These are phyloP conservation scores for Nematocida ausubeli DNA, from an alignment of 371 early-diverging fungal species.

Conservation along the genomic window DNA sequence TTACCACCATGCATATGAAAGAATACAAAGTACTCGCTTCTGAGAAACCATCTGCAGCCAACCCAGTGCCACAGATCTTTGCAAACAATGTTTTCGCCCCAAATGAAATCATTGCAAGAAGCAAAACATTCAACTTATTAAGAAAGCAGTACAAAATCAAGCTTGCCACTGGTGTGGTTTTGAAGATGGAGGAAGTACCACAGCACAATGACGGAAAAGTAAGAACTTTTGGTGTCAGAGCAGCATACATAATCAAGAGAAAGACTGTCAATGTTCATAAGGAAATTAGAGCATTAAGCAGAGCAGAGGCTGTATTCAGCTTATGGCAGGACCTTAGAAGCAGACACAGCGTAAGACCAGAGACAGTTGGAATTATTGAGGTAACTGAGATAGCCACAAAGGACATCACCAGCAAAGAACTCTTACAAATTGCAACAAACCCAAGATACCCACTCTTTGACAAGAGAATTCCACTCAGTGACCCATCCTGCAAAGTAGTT, in stretches of 20 bases:
- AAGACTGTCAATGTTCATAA: slow-evolving; percentile 99
- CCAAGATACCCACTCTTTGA: slow-evolving; percentile 56
- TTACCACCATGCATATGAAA: slow-evolving; percentile 55
- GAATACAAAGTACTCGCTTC: slow-evolving; percentile 68
- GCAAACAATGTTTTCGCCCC: slow-evolving; percentile 95
- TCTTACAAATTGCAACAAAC: slow-evolving; percentile 54
- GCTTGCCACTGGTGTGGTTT: slow-evolving; percentile 89
- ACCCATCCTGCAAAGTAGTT: slow-evolving; percentile 1
- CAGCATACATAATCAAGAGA: slow-evolving; percentile 95
- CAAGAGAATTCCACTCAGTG: slow-evolving; percentile 40
- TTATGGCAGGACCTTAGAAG: slow-evolving; percentile 69
- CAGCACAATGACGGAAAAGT: slow-evolving; percentile 78
- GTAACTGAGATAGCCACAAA: slow-evolving; percentile 58
- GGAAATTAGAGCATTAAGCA: slow-evolving; percentile 94
- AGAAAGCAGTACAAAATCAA: slow-evolving; percentile 96
- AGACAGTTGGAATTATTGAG: slow-evolving; percentile 60
- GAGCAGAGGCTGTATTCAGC: slow-evolving; percentile 82
- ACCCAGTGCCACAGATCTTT: slow-evolving; percentile 87
- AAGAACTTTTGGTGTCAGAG: slow-evolving; percentile 98
- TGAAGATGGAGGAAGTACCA: slow-evolving; percentile 91
- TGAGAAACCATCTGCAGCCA: slow-evolving; percentile 76
- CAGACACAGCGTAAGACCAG: slow-evolving; percentile 60
- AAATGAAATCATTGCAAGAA: slow-evolving; percentile 93
- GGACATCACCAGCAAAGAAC: slow-evolving; percentile 59
- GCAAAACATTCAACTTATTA: slow-evolving; percentile 96